A percentile compares a stretch with the other conserved stretches of the same genome.
Evolutionary conservation across 768 basidiomycete species (phyloP).

Genomic region (Russula griseocarnosa): DNA sequence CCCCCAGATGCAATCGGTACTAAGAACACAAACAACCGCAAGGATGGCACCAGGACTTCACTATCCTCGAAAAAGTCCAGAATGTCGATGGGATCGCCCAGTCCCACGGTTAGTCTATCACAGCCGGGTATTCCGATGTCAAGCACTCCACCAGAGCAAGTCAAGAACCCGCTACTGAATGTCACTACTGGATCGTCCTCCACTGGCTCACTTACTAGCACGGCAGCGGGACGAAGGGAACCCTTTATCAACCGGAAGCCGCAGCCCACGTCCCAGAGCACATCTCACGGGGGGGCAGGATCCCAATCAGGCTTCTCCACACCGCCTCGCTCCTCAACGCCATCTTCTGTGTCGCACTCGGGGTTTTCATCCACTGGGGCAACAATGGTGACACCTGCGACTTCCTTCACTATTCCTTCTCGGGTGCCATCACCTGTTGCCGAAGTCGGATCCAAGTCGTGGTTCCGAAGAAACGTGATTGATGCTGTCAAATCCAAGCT

Average conservation of each 20-base stretch:
- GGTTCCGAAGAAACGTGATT: slow-evolving; percentile 20
- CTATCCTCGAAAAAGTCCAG: background rate
- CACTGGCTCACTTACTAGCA: background rate
- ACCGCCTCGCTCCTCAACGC: slow-evolving; percentile 21
- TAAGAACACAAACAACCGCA: background rate
- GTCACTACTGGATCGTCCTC: background rate
- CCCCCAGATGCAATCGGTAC: background rate
- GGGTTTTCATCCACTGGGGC: slow-evolving; percentile 3
- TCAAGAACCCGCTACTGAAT: background rate
- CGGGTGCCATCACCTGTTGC: slow-evolving; percentile 8
- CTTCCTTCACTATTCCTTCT: slow-evolving; percentile 18
- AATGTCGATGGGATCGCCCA: background rate
- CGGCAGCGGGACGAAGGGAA: slow-evolving; percentile 1
- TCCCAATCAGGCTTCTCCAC: slow-evolving; percentile 1
- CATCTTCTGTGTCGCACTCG: slow-evolving; percentile 19
- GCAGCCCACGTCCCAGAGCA: slow-evolving; percentile 5
- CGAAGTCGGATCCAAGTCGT: slow-evolving; percentile 4
- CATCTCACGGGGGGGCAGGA: background rate
- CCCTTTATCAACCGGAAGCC: slow-evolving; percentile 24
- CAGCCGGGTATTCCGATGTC: background rate
- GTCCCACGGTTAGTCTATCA: background rate
- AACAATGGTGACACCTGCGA: slow-evolving; percentile 14
- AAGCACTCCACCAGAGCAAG: background rate
- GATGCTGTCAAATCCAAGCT: slow-evolving; percentile 20
- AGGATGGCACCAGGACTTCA: background rate